Conservation (phyloP, 495 filamentous ascomycete species). For the Haplographium delicatum region DNA sequence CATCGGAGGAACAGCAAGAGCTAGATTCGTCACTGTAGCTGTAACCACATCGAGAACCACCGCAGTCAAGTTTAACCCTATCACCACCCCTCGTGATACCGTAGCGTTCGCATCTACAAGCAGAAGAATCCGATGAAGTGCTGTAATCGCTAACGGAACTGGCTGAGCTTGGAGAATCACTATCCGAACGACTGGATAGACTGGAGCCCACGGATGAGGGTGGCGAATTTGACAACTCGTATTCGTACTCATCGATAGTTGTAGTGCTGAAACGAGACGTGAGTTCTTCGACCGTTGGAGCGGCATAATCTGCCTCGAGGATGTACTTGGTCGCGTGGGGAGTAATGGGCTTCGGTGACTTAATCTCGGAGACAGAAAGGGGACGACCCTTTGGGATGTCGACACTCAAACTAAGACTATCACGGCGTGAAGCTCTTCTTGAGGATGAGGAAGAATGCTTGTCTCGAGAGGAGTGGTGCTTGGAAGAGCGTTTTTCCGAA, state of each 20-base stretch:
- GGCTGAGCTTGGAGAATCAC: conserved; percentile 65
- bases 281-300: conserved; percentile 63
- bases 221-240: conserved; percentile 50
- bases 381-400: conserved; percentile 82
- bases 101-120: conserved; percentile 89
- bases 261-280: conserved; percentile 66
- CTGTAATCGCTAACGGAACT: conserved; percentile 67
- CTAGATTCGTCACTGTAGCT: conserved; percentile 55
- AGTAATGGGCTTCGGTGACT: conserved; percentile 81
- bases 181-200: conserved; percentile 72
- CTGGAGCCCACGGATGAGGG: conserved; percentile 70
- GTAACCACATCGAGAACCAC: conserved; percentile 79
- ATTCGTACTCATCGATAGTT: conserved; percentile 61
- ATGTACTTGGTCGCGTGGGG: conserved; percentile 81
- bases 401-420: conserved; percentile 31
- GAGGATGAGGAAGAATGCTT: conserved; percentile 24
- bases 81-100: conserved; percentile 90
- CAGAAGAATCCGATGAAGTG: conserved; percentile 40
- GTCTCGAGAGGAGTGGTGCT: conserved; percentile 20
- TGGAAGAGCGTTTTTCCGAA: conserved; percentile 28
- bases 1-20: conserved; percentile 51
- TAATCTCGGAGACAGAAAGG: conserved; percentile 82
- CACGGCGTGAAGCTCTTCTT: conserved; percentile 32
- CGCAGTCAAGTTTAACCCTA: conserved; percentile 91
- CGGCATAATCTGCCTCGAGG: conserved; percentile 69